These are phyloP conservation scores for Candida neerlandica DNA, from an alignment of 1,139 yeast genomes.

Conservation along the genomic window DNA sequence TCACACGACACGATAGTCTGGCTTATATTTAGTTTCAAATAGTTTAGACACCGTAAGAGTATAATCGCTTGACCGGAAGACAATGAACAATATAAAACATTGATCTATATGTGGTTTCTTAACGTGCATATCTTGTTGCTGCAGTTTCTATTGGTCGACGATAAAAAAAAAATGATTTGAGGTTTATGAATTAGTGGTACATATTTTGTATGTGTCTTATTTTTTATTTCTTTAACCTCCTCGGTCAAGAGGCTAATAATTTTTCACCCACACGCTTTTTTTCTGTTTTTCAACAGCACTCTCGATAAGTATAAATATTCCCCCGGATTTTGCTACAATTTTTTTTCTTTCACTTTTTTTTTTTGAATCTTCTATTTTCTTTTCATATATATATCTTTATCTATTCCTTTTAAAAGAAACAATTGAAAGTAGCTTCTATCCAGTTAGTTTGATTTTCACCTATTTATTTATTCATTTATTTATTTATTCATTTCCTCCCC, in stretches of 20 bases:
- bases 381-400: neutral
- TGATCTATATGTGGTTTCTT: neutral
- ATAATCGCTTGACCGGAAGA: neutral
- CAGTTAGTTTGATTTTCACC: neutral
- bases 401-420: neutral
- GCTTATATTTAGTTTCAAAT: neutral
- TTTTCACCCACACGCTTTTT: neutral
- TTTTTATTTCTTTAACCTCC: neutral
- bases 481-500: neutral
- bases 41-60: neutral
- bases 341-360: neutral
- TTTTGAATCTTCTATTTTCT: neutral
- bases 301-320: neutral
- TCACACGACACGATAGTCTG: neutral
- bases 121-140: neutral
- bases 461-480: neutral
- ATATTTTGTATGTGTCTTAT: neutral
- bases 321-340: conserved; percentile 2
- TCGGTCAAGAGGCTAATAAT: conserved; percentile 2
- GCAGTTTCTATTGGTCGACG: no score
- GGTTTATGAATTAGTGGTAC: neutral
- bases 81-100: neutral
- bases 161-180: neutral
- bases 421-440: neutral
- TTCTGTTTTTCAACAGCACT: no score